Base-by-base conservation (phyloP, 352 stramenopile genomes). In the Globisporangium nagaii region DNA sequence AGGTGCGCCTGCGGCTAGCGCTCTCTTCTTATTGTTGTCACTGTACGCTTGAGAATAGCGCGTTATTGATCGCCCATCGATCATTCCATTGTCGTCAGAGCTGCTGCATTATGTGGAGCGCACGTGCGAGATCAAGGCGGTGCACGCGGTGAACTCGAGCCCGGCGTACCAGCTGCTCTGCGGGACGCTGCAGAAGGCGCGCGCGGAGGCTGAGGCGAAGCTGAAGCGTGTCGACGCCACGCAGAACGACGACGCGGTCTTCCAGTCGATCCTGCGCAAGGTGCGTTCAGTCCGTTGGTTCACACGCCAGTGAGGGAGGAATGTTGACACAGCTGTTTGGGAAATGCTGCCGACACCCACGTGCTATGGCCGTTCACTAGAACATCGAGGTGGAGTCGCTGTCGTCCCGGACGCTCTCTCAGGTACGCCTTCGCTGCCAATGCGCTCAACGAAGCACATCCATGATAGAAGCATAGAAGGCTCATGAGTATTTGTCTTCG, bases 71-170 rank as follows among this genome's bases (percentile, higher is more conserved):
- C n/a, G n/a, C n/a, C n/a, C n/a, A n/a, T n/a, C n/a, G n/a, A n/a
- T n/a, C n/a, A n/a, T n/a, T n/a, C n/a, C n/a, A n/a, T n/a, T n/a
- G n/a, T n/a, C n/a, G 32, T 11, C 39, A 80, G 79, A 90, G 39
- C 65, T 90, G 40, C 56, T 88, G 51, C 66, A 72, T 25, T 65
- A 81, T 15, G 74, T 90, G 40, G 77, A 90, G 55, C 68, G 63
- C 31, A 65, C 70, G 39, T 90, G 80, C 27, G 80, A 90, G 49
- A 65, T 68, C 42, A 81, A 79, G 45, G 80, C 80, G 22, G 67
- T 75, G 53, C 54, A 70, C 28, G 68, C 71, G 1, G 75, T 90
- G 24, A 79, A 63, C 12, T 60, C 62, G n/a, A 87, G 75, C 32
- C 53, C 53, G 2, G 78, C 80, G 32, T 88, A 90, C 52, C 66